These are phyloP conservation scores for Brettanomyces sp. DNA, from an alignment of 805 yeast genomes.

Conservation along the genomic window DNA sequence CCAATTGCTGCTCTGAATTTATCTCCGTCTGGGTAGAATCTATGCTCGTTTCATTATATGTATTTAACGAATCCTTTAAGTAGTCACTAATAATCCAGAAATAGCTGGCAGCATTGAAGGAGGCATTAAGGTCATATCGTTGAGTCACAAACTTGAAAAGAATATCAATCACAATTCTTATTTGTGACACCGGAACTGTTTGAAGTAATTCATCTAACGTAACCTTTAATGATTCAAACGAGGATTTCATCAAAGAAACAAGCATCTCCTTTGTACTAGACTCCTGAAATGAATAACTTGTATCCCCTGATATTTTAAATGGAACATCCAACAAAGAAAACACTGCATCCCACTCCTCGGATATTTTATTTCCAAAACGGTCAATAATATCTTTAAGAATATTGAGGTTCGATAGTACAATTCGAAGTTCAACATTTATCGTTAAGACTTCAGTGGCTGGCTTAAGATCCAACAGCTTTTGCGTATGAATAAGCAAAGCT, in stretches of 20 bases:
- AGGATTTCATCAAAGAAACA: conserved; percentile 45
- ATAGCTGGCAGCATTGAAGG: conserved; percentile 84
- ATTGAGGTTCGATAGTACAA: conserved; percentile 50
- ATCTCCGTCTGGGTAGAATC: conserved; percentile 2
- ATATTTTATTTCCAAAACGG: conserved; percentile 56
- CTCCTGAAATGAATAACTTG: conserved; percentile 13
- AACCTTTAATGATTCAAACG: conserved; percentile 76
- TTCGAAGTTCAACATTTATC: conserved; percentile 55
- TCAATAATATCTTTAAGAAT: conserved; percentile 69
- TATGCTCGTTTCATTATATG: not conserved
- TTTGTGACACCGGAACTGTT: conserved; percentile 56
- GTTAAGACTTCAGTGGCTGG: conserved; percentile 33
- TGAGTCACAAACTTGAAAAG: conserved; percentile 67
- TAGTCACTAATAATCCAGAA: conserved; percentile 90
- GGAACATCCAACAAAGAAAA: conserved; percentile 55
- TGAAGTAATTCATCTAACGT: conserved; percentile 79
- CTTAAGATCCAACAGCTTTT: conserved; percentile 29
- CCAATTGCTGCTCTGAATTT: conserved; percentile 15
- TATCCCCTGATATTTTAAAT: conserved; percentile 31
- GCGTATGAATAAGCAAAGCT: conserved; percentile 38
- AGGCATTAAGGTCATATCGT: conserved; percentile 65
- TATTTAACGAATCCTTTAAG: conserved; percentile 28
- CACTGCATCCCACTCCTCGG: conserved; percentile 60
- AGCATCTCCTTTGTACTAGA: conserved; percentile 38
- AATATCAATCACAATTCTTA: conserved; percentile 60